Evolutionary conservation across 176 grass and related monocot species (phyloP), one percentile per base, ranked within the genome.

Genomic region (Rhipidocladum racemiflorum): DNA sequence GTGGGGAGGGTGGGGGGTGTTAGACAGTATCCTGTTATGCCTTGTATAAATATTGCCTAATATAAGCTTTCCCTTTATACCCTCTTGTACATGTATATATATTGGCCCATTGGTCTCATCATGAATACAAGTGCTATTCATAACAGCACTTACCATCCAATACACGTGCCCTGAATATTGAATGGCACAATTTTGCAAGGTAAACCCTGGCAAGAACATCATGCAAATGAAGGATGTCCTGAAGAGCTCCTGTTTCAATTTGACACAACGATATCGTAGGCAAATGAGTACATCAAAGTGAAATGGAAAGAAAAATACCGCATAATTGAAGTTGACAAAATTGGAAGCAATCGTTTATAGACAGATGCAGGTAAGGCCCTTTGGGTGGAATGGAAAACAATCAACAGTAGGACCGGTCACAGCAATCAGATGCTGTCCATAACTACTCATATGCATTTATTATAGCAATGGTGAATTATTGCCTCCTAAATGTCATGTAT

Each of bases 171-270:
- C 96, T 93, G 65, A 91, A 95, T 86, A 99, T 85, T 75, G 96
- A 90, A 87, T 95, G 85, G 13, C 96, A 99, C 79, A 99, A 57
- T 64, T 85, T 95, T 85, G 96, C 96, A 75, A 99, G 96, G 80
- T 92, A 99, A 77, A 99, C 91, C 74, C 96, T 93, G 78, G 96
- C 93, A 71, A 99, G 90, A 83, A 95, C 96, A 85, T 99, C 96
- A 88, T 99, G 96, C 78, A 99, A 84, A 91, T 95, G 96, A 89
- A 99, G 96, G 81, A 99, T 90, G 82, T 99, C 96, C 56, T 93
- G 93, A 76, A 99, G 90, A 82, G 96, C 96, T 66, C 95, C 95
- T 98, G 86, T 79, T 68, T 88, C 79, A 79, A 71, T 93, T 78
- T 85, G 66, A 86, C 34, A 92, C 30, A 76, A 85, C 6, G n/a